Evolutionary conservation across 1,139 yeast species (phyloP).

Genomic region (Blastobotrys aristatus): DNA sequence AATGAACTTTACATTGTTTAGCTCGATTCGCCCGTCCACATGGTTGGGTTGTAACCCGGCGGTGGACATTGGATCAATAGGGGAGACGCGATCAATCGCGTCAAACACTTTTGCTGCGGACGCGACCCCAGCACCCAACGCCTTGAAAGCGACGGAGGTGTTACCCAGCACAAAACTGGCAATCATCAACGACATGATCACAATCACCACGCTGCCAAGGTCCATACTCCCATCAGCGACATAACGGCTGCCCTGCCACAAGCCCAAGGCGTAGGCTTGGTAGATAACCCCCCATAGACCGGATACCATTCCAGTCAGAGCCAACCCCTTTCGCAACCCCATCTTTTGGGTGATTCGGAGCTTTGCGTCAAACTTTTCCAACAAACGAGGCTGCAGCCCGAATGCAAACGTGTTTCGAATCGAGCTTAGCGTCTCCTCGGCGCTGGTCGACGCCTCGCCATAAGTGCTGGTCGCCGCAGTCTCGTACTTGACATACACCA

Average conservation of each 20-base stretch:
- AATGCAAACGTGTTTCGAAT: constrained; percentile 42
- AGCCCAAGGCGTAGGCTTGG: constrained; percentile 39
- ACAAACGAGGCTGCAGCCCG: constrained; percentile 39
- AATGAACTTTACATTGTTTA: constrained; percentile 47
- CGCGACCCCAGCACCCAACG: constrained; percentile 38
- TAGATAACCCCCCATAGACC: constrained; percentile 36
- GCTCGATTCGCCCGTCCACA: constrained; percentile 51
- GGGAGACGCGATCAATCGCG: constrained; percentile 40
- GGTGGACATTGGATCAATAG: constrained; percentile 33
- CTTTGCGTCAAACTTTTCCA: constrained; percentile 32
- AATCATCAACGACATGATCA: constrained; percentile 38
- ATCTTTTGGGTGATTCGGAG: constrained; percentile 30
- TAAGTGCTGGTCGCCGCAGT: constrained; percentile 31
- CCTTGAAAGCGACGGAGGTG: constrained; percentile 39
- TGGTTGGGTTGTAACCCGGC: constrained; percentile 33
- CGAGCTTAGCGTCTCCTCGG: constrained; percentile 41
- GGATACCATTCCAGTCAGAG: constrained; percentile 37
- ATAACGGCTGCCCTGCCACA: constrained; percentile 42
- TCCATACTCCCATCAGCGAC: constrained; percentile 34
- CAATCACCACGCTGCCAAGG: constrained; percentile 35
- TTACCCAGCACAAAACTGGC: constrained; percentile 41
- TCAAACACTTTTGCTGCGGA: constrained; percentile 40
- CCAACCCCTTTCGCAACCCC: constrained; percentile 30
- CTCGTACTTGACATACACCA: constrained; percentile 34
- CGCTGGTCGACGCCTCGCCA: constrained; percentile 38